Base-by-base conservation (phyloP, 1,139 yeast genomes). In the Debaryomyces sp. region DNA sequence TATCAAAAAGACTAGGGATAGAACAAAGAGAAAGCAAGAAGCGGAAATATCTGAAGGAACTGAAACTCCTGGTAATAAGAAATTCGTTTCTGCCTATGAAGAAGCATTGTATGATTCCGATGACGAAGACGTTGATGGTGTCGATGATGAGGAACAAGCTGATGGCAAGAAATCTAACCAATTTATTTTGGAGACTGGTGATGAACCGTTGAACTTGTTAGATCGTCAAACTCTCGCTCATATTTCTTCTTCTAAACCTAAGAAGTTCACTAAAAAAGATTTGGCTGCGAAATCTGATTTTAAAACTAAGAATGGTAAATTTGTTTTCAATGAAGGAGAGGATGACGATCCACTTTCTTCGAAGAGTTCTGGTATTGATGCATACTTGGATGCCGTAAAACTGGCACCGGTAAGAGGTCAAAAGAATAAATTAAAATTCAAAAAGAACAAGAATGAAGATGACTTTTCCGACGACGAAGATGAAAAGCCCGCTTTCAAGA, bases 381-480 rank as follows among this genome's bases (percentile, higher is more conserved):
- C 97, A 1, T 94, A 94, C 64, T 81, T 91, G 58, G 97, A 90
- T 56, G 99, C 98, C 10, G 90, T 94, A 35, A 87, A 84, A 66
- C 89, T 87, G 59, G 97, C 94, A 27, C 98, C 99, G 37, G 82
- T 89, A 5, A 85, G 96, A 69, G 97, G 97, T 49, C 97, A 89
- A 73, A 84, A 83, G 73, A 90, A 91, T 68, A 90, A 84, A 73
- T 81, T 91, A 78, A 92, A 91, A 71, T 94, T 84, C 72, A 89
- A 87, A 71, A 85, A 84, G 66, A 78, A 80, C 44, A 75, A 74
- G 52, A 75, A 75, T 43, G 78, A 79, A 47, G 82, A 81, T 44
- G 80, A 75, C 46, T 82, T 80, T 65, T 80, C 80, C 41, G 86
- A 81, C 50, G 77, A 73, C 35, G 57, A 55, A 36, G 54, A 54